Evolutionary conservation across 2,329 filamentous ascomycete species (phyloP).

Genomic region (Akanthomyces muscarius): DNA sequence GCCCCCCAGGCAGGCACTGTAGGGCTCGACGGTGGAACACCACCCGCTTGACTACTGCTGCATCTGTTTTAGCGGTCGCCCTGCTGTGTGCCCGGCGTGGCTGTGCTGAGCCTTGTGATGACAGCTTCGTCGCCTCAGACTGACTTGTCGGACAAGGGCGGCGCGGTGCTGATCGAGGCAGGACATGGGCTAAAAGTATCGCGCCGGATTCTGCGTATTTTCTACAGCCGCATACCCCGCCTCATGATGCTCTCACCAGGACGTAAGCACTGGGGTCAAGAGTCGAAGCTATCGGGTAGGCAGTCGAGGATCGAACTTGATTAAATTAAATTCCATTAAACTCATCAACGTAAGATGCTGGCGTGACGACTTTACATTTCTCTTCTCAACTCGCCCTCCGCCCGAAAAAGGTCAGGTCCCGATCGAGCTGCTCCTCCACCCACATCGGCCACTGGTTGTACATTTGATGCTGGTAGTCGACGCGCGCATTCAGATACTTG

Average conservation of each 20-base stretch:
- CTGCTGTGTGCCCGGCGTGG: constrained; percentile 4
- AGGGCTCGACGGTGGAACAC: not conserved
- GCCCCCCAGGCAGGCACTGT: not conserved
- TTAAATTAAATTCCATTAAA: not conserved
- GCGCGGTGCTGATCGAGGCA: not conserved
- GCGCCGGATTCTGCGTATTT: not conserved
- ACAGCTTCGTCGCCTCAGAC: not conserved
- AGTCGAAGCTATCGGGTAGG: not conserved
- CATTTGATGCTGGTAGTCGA: constrained; percentile 40
- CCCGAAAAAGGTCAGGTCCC: constrained; percentile 45
- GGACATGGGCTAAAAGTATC: not conserved
- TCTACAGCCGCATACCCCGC: not conserved
- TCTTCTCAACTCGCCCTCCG: not conserved
- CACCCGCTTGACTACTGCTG: not conserved
- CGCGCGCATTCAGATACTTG: constrained; percentile 44
- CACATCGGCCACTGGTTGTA: constrained; percentile 53
- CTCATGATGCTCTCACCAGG: not conserved
- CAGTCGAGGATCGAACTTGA: no score
- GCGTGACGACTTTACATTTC: not conserved
- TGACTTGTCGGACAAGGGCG: not conserved
- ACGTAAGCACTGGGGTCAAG: not conserved
- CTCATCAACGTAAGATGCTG: not conserved
- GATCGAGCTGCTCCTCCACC: constrained; percentile 48
- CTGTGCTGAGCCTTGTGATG: not conserved
- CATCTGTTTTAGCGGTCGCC: not conserved